Conservation (phyloP, 352 stramenopile genomes). For the Phytophthora chlamydospora region DNA sequence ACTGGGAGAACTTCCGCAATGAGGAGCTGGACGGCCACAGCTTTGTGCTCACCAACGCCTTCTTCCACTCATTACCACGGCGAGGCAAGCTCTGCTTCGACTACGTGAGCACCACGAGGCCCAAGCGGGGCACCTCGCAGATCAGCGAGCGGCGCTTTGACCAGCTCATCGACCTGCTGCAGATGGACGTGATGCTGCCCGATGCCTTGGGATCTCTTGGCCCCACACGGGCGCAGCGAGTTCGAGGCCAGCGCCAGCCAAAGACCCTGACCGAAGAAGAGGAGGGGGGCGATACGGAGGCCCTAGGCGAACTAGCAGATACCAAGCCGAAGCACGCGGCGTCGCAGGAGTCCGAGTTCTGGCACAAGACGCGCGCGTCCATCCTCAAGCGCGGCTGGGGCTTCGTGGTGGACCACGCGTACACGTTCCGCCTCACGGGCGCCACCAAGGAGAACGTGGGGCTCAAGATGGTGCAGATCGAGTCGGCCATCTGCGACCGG, state of each 20-base stretch:
- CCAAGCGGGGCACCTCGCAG: constrained; percentile 60
- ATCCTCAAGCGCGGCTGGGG: constrained; percentile 51
- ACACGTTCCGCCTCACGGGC: constrained; percentile 52
- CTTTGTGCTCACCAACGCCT: constrained; percentile 75
- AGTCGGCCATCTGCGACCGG: constrained; percentile 75
- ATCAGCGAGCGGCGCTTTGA: constrained; percentile 75
- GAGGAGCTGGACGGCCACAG: constrained; percentile 80
- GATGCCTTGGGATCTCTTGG: constrained; percentile 25
- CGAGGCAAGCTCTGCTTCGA: constrained; percentile 88
- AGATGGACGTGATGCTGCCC: constrained; percentile 43
- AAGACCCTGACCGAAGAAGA: constrained; percentile 7
- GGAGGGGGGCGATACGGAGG: constrained; percentile 2
- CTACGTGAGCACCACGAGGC: constrained; percentile 87
- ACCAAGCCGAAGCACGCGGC: constrained; percentile 12
- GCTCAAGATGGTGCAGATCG: constrained; percentile 84
- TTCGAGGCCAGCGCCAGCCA: constrained; percentile 12
- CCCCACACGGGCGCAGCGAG: constrained; percentile 23
- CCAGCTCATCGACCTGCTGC: constrained; percentile 74
- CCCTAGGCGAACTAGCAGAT: neutral
- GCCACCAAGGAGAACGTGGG: constrained; percentile 72
- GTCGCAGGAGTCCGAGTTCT: constrained; percentile 50
- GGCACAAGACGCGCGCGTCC: constrained; percentile 52
- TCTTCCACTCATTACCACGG: constrained; percentile 77
- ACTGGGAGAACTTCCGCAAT: constrained; percentile 94
- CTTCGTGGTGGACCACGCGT: constrained; percentile 38